Conservation (phyloP, 306 rosid genomes). For the Prinsepia uniflora region DNA sequence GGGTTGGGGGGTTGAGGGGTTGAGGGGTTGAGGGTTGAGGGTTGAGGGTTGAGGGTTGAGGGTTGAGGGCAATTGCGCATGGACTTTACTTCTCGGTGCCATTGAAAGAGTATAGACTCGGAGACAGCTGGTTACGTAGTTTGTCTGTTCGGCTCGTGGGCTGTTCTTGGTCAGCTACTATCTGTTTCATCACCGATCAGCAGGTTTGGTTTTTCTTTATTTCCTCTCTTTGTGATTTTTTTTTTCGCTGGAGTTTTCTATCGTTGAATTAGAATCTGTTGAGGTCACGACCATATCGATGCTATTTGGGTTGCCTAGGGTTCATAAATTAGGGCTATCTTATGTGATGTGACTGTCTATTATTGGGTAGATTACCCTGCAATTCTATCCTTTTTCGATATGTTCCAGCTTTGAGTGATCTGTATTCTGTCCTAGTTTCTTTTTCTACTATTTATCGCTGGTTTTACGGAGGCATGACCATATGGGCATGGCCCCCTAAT, state of each 20-base stretch:
- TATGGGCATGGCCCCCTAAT: background rate
- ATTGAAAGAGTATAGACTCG: background rate
- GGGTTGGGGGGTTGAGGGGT: too few relatives aligned
- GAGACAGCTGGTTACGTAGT: background rate
- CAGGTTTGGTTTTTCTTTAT: background rate
- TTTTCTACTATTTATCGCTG: too few relatives aligned
- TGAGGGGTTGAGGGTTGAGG: too few relatives aligned
- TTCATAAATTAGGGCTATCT: background rate
- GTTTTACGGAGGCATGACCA: too few relatives aligned
- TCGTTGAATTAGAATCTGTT: background rate
- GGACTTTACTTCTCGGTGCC: too few relatives aligned
- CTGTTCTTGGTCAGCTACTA: background rate
- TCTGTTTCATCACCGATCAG: background rate
- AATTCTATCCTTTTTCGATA: background rate
- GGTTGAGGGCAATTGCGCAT: too few relatives aligned
- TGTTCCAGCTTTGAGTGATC: background rate
- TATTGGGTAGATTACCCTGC: background rate
- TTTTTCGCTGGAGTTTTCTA: background rate
- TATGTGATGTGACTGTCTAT: background rate
- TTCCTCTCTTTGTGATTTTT: background rate
- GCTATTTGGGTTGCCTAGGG: background rate
- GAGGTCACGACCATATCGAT: background rate
- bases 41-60: too few relatives aligned
- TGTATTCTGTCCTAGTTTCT: too few relatives aligned
- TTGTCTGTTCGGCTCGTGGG: background rate